Evolutionary conservation across 441 rosid species (phyloP).

Genomic region (Metrosideros polymorpha): DNA sequence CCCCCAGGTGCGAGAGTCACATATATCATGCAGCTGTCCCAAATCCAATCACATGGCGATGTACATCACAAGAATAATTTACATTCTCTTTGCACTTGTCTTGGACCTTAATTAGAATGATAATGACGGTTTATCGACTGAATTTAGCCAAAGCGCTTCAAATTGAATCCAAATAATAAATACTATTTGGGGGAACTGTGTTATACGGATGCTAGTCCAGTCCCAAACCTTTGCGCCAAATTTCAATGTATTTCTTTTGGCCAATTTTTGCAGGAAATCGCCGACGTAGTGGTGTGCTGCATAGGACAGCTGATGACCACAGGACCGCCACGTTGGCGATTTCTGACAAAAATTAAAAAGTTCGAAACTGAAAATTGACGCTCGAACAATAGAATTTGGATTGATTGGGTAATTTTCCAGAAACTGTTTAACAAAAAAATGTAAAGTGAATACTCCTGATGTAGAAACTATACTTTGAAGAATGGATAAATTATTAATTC

Average conservation of each 20-base stretch:
- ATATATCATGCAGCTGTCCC: not conserved
- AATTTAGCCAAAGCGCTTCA: not conserved
- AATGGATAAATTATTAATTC: not conserved
- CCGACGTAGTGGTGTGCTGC: rapidly evolving
- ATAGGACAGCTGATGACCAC: rapidly evolving
- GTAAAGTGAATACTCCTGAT: not conserved
- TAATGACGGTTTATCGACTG: not conserved
- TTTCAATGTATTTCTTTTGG: rapidly evolving
- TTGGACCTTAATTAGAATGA: not conserved
- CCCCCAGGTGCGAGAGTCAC: not conserved
- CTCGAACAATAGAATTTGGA: rapidly evolving
- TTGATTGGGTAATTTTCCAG: not conserved
- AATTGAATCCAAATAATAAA: not conserved
- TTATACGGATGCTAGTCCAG: too few species aligned
- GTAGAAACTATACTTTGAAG: too few species aligned
- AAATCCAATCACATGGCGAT: not conserved
- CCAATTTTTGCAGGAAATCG: rapidly evolving
- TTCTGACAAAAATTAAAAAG: rapidly evolving
- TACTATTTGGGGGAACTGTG: not conserved
- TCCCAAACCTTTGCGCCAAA: not conserved
- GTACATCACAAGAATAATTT: not conserved
- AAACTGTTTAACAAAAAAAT: not conserved
- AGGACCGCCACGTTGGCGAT: rapidly evolving
- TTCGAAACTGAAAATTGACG: rapidly evolving
- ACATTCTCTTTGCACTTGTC: not conserved